Evolutionary conservation across 2,329 filamentous ascomycete genomes (phyloP).

Genomic region (Neofusicoccum laricinum): DNA sequence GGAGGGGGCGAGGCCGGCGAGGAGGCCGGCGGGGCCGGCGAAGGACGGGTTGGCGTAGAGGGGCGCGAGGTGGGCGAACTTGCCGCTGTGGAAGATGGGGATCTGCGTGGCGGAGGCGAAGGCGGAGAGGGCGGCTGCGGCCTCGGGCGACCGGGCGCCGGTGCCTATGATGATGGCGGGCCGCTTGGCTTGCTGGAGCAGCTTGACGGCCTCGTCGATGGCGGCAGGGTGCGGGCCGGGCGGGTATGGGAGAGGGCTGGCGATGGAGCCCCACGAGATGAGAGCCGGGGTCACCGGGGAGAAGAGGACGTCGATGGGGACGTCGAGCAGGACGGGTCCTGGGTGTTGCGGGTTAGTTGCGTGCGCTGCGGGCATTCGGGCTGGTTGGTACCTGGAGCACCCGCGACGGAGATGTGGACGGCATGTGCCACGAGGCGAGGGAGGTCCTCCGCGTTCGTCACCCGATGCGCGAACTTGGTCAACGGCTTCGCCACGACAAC

Average conservation of each 20-base stretch:
- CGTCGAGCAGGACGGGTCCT: conserved; percentile 40
- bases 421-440: conserved; percentile 45
- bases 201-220: conserved; percentile 29
- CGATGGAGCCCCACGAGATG: conserved; percentile 43
- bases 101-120: conserved; percentile 36
- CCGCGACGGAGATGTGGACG: conserved; percentile 38
- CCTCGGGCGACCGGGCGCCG: conserved; percentile 31
- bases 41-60: conserved; percentile 31
- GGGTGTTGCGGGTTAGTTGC: conserved; percentile 16
- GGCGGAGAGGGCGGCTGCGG: conserved; percentile 29
- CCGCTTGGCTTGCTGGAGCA: conserved; percentile 35
- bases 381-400: conserved; percentile 28
- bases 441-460: conserved; percentile 45
- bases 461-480: conserved; percentile 47
- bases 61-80: conserved; percentile 30
- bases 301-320: conserved; percentile 43
- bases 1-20: conserved; percentile 30
- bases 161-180: conserved; percentile 45
- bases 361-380: conserved; percentile 25
- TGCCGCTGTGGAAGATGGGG: conserved; percentile 42
- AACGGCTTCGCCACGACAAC: conserved; percentile 43
- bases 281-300: conserved; percentile 36
- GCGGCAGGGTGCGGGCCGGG: conserved; percentile 39
- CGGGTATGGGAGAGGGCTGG: conserved; percentile 29
- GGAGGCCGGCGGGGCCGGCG: conserved; percentile 33